A percentile compares a stretch with the other conserved stretches of the same genome.
Evolutionary conservation across 2,329 filamentous ascomycete genomes (phyloP).

Genomic region (Leptodontidium sp.): DNA sequence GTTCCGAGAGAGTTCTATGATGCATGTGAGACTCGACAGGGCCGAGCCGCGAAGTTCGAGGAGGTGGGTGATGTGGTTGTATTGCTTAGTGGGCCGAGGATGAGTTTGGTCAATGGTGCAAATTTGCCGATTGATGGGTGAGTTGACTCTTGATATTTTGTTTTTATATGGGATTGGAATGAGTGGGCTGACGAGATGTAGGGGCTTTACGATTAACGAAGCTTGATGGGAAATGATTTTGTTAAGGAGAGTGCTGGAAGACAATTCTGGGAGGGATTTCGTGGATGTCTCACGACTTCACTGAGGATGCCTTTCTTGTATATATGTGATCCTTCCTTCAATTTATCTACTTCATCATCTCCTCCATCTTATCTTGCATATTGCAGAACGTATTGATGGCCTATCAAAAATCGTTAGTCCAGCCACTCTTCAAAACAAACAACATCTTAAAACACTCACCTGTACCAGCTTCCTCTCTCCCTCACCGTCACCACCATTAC

Average conservation of each 20-base stretch:
- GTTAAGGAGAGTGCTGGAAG: not conserved
- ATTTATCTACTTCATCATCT: conserved; percentile 22
- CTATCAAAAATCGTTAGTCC: conserved; percentile 42
- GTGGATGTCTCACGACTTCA: not conserved
- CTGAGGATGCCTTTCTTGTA: not conserved
- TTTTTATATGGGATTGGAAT: not conserved
- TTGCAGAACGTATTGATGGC: conserved; percentile 66
- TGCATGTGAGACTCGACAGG: conserved; percentile 23
- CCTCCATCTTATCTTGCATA: conserved; percentile 61
- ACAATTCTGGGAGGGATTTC: too few relatives aligned
- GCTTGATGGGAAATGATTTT: conserved; percentile 11
- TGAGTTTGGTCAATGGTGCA: conserved; percentile 29
- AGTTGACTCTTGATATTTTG: conserved; percentile 1
- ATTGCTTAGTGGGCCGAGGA: conserved; percentile 27
- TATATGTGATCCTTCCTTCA: not conserved
- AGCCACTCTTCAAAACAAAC: not conserved
- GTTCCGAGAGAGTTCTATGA: conserved; percentile 19
- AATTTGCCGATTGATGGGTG: conserved; percentile 33
- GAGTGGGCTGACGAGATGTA: not conserved
- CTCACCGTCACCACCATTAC: conserved; percentile 55
- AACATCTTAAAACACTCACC: conserved; percentile 41
- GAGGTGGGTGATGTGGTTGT: conserved; percentile 33
- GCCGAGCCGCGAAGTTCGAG: conserved; percentile 24
- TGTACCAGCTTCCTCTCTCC: conserved; percentile 59
- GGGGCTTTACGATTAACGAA: conserved; percentile 28